Evolutionary conservation across 805 yeast species (phyloP), one percentile per base, ranked within the genome.

Genomic region (Candida krabiensis): DNA sequence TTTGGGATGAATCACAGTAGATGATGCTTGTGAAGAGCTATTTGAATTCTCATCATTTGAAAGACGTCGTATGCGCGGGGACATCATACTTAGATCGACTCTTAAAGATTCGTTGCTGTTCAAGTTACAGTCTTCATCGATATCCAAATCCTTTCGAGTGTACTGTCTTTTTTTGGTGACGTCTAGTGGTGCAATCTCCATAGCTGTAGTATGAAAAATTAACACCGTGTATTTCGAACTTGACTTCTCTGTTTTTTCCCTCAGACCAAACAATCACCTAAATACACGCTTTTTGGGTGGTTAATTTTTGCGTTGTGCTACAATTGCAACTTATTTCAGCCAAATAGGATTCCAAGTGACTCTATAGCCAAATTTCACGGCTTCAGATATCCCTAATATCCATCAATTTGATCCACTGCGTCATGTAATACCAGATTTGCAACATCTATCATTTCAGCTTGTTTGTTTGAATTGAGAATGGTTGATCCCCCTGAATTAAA

Each of bases 1-100:
- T 16, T 28, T 32, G 35, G 35, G 40, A 36, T 53, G 56, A 11
- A 58, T 46, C n/a, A 58, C 58, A 1, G 61, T 56, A 4, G 63
- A 56, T 9, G 55, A 50, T 4, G 61, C 52, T 21, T 55, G 55
- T 5, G 60, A 53, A 2, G 60, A 52, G 5, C 56, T 42, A 13
- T 49, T 48, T 2, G 59, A 53, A 19, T 28, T 30, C 25, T 38
- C 44, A 33, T 32, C 49, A 26, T 14, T 40, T 28, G 37, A 41
- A 42, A 28, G 27, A 18, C 7, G 35, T 36, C 37, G 40, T 18
- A 28, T 38, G 19, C 28, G 30, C 5, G 50, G 44, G 1, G 53
- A 43, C 11, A 46, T 33, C 9, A 37, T 38, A 8, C 39, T 32
- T 2, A 42, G 28, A 38, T 42, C 47, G 13, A 46, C 37, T 22